Evolutionary conservation across 768 basidiomycete genomes (phyloP).

Genomic region (Leccinellum rugosiceps): DNA sequence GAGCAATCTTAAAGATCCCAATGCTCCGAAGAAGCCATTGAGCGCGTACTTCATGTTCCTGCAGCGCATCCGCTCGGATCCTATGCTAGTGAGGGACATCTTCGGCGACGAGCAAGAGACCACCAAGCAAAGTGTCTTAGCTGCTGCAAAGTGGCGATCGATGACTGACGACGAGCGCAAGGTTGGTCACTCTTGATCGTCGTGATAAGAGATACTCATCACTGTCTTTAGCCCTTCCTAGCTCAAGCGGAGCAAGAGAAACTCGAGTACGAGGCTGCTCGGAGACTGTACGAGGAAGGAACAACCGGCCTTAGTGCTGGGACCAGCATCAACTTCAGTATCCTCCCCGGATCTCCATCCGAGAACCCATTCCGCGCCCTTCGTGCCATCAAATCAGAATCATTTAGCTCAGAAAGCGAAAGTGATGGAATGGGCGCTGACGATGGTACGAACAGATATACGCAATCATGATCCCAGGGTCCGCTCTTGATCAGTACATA

Average conservation of each 20-base stretch:
- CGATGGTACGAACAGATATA: conserved; percentile 40
- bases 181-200: conserved; percentile 44
- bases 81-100: conserved; percentile 68
- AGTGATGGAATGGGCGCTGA: conserved; percentile 61
- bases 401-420: conserved; percentile 66
- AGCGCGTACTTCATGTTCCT: conserved; percentile 95
- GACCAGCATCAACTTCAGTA: conserved; percentile 79
- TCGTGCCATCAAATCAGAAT: conserved; percentile 53
- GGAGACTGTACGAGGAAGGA: conserved; percentile 85
- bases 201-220: conserved; percentile 12
- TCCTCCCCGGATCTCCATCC: conserved; percentile 65
- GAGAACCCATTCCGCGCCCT: conserved; percentile 40
- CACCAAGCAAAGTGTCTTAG: conserved; percentile 90
- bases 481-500: conserved; percentile 12
- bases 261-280: conserved; percentile 85
- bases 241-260: conserved; percentile 95
- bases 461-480: conserved; percentile 31
- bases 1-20: conserved; percentile 95
- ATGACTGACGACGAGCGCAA: conserved; percentile 93
- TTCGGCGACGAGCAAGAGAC: conserved; percentile 92
- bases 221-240: conserved; percentile 70
- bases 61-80: conserved; percentile 82
- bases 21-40: conserved; percentile 94
- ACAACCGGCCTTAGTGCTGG: conserved; percentile 59
- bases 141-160: conserved; percentile 89